Evolutionary conservation across 108 stramenopile species (phyloP), one percentile per base, ranked within the genome.

Genomic region (Parietichytrium sp.): DNA sequence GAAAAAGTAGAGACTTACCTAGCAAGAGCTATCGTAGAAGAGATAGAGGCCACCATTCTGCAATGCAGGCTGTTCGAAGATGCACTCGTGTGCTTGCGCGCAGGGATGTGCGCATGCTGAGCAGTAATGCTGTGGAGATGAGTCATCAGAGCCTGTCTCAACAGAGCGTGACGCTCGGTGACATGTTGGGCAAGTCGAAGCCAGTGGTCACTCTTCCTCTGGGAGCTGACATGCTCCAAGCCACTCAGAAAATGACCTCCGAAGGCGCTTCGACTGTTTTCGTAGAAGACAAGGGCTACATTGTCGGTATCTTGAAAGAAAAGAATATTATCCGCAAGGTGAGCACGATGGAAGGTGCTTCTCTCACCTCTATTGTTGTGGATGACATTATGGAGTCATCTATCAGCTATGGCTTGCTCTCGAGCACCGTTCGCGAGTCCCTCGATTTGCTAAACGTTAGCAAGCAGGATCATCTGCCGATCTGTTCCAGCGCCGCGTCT

Each of bases 341-440:
- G 23, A 42, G 61, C 33, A 42, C 36, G 20, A 72, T 42, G 16
- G 20, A 72, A 23, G 61, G 61, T 16, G 61, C 36, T 42, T n/a
- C n/a, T n/a, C n/a, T n/a, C n/a, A 33, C 45, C 61, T 72, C 61
- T 8, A 10, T 8, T 15, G 38, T 33, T 42, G 61, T 72, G 10
- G 36, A 33, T 31, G 61, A 72, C 61, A 10, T 72, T 25, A 72
- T 72, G 61, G n/a, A 42, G 38, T 25, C 61, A 33, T 16, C 18
- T n/a, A 72, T 72, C 61, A 72, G 61, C 42, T 72, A 45, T 25
- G 61, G 38, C 29, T 45, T n/a, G 23, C 23, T 45, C 61, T 72
- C 61, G 38, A 72, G 45, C 3, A 72, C 61, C 61, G 45, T 72
- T 25, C 61, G 61, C 61, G 61, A 72, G 61, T 72, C 61, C 15